Conservation (phyloP, 768 basidiomycete species). For the Roridomyces roridus region DNA sequence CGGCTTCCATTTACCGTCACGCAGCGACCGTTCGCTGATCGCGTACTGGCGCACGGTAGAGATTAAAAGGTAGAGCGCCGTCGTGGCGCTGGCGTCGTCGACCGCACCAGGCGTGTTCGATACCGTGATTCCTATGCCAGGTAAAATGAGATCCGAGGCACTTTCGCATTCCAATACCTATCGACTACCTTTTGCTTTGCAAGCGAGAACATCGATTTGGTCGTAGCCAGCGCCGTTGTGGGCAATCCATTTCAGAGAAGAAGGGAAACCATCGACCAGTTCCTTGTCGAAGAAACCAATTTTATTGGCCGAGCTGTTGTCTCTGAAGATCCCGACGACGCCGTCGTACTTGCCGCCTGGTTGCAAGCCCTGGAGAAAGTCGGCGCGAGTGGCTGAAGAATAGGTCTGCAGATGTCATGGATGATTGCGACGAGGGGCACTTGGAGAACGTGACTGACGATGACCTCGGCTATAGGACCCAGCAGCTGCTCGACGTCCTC, state of each 20-base stretch:
- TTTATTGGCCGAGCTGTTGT: constrained; percentile 66
- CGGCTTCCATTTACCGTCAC: constrained; percentile 66
- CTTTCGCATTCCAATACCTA: background rate
- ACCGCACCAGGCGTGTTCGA: constrained; percentile 93
- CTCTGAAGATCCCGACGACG: constrained; percentile 78
- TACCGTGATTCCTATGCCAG: constrained; percentile 68
- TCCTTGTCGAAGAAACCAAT: constrained; percentile 86
- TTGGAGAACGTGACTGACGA: constrained; percentile 56
- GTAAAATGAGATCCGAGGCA: background rate
- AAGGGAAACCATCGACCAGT: constrained; percentile 71
- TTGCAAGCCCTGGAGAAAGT: constrained; percentile 70
- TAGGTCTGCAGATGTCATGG: constrained; percentile 46
- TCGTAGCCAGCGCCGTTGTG: constrained; percentile 96
- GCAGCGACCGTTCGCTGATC: constrained; percentile 63
- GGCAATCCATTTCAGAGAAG: constrained; percentile 81
- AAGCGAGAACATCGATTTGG: constrained; percentile 78
- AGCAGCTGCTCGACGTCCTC: constrained; percentile 73
- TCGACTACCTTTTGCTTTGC: constrained; percentile 67
- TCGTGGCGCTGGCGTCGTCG: constrained; percentile 90
- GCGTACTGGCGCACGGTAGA: constrained; percentile 79
- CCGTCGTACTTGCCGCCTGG: constrained; percentile 77
- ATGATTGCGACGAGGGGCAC: constrained; percentile 29
- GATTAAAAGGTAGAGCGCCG: constrained; percentile 83
- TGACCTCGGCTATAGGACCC: constrained; percentile 70
- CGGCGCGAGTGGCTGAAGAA: constrained; percentile 66